phyloP scores from a whole-genome alignment of 2,329 filamentous ascomycete genomes.

The Emericellopsis atlantica region DNA sequence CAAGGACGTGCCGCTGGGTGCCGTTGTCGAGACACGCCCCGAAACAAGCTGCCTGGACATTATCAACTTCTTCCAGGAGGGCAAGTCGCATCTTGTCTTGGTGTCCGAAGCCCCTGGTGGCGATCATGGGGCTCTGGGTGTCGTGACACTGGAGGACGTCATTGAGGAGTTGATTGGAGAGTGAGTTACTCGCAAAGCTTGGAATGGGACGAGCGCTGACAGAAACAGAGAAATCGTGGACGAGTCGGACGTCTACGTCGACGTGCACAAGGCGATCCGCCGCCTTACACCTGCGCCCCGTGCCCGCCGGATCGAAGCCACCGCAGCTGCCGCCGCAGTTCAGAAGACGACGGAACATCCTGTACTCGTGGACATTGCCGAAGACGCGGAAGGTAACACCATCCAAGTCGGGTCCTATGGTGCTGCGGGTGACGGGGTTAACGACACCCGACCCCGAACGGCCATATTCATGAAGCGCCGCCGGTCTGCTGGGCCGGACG shows the following conservation, averaged over 20 bases:
- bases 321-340: conserved; percentile 15
- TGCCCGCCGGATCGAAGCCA: conserved; percentile 38
- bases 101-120: conserved; percentile 87
- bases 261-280: conserved; percentile 95
- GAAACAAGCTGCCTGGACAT: conserved; percentile 97
- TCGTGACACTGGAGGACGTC: conserved; percentile 93
- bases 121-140: conserved; percentile 77
- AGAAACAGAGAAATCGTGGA: conserved; percentile 84
- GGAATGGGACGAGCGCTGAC: conserved; percentile 3
- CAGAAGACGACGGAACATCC: conserved; percentile 16
- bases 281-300: conserved; percentile 77
- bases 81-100: conserved; percentile 96
- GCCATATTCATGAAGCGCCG: conserved; percentile 49
- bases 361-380: conserved; percentile 23
- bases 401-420: conserved; percentile 21
- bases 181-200: conserved; percentile 38
- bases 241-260: conserved; percentile 95
- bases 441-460: conserved; percentile 34
- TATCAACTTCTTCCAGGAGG: conserved; percentile 99
- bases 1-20: conserved; percentile 82
- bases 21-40: conserved; percentile 84
- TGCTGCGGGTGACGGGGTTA: conserved; percentile 13
- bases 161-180: conserved; percentile 98
- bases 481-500: conserved; percentile 41
- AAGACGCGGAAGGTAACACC: conserved; percentile 23